These are phyloP conservation scores for Pythium folliculosum DNA, from an alignment of 352 stramenopile species.

Conservation along the genomic window DNA sequence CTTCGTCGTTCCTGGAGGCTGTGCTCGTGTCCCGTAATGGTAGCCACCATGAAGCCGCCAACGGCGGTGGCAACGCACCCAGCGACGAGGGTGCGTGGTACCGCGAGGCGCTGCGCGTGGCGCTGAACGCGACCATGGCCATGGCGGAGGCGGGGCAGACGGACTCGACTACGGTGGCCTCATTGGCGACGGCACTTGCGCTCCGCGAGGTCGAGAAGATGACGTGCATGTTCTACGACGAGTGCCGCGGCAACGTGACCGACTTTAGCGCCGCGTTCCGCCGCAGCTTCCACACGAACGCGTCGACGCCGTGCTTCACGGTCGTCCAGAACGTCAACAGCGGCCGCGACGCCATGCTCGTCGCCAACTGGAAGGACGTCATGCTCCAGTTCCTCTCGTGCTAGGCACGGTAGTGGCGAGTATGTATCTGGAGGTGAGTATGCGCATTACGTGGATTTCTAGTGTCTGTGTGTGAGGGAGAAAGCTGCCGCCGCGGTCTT, in stretches of 20 bases:
- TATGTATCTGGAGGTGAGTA: too few relatives aligned
- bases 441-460: too few relatives aligned
- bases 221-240: constrained; percentile 87
- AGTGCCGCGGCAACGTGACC: constrained; percentile 71
- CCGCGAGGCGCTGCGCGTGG: constrained; percentile 49
- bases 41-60: constrained; percentile 34
- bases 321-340: constrained; percentile 55
- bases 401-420: constrained; percentile 5
- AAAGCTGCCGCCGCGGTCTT: constrained; percentile 29
- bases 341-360: constrained; percentile 61
- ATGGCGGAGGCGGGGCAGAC: constrained; percentile 3
- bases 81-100: constrained; percentile 44
- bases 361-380: constrained; percentile 70
- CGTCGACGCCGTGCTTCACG: constrained; percentile 57
- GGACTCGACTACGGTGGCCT: constrained; percentile 32
- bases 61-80: neutral
- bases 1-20: constrained; percentile 51
- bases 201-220: constrained; percentile 86
- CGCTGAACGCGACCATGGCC: constrained; percentile 24
- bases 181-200: constrained; percentile 35
- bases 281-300: constrained; percentile 60
- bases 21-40: constrained; percentile 59
- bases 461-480: neutral
- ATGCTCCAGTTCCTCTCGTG: constrained; percentile 73
- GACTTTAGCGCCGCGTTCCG: constrained; percentile 70